Base-by-base conservation (phyloP, 495 filamentous ascomycete genomes). In the Aspergillus bridgeri region DNA sequence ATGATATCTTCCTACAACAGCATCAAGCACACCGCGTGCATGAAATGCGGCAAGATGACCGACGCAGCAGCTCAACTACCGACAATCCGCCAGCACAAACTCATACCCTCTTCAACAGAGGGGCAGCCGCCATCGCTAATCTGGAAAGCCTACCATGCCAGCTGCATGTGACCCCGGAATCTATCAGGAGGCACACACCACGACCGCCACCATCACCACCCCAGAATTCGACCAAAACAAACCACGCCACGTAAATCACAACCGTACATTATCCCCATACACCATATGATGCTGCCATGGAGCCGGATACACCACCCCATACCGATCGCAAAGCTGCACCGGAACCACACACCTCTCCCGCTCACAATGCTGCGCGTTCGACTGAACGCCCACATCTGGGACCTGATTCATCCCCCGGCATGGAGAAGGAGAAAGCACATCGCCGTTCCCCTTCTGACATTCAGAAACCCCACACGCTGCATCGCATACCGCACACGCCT, bases 1-100 rank as follows among this genome's bases (percentile, higher is more conserved):
- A 72, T 75, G 71, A 69, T 75, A 8, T 64, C 69, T 44, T 73
- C 76, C 22, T 79, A 79, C 51, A 60, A 70, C 8, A 65, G 72
- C 57, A 65, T 78, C 54, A 76, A 74, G 43, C 68, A 73, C 46
- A 71, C 69, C 3, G 62, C 68, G 7, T 79, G 76, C 50, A 57
- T 60, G 0, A 76, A 74, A 50, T 79, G 76, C 62, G 64, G 60
- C 25, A 65, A 65, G 4, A 63, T 78, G 59, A 74, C 70, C 42
- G 66, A 78, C 59, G 61, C 64, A n/a, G 53, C 64, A 6, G 70
- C 75, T 7, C 72, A 71, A 53, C 65, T 79, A 0, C 76, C 76
- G 2, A 63, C 66, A 18, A 53, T 77, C 50, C 74, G 76, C 33
- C 61, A 57, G 20, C 59, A 47, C 21, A 56, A 56, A 38, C 33